A percentile compares a stretch with the other conserved stretches of the same genome.
Conservation (phyloP, 2,329 filamentous ascomycete species). For the Colletotrichum sp. region DNA sequence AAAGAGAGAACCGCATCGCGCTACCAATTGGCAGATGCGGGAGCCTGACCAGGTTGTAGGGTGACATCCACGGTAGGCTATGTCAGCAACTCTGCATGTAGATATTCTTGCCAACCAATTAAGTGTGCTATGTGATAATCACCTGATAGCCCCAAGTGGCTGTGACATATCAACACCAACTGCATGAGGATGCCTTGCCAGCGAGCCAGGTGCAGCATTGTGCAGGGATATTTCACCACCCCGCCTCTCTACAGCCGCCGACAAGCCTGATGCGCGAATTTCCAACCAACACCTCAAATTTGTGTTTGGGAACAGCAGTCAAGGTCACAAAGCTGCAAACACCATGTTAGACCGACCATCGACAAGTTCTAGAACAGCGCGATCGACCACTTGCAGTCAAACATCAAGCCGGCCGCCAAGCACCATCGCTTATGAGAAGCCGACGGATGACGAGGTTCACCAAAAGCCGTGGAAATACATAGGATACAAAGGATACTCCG, state of each 20-base stretch:
- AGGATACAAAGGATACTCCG: neutral
- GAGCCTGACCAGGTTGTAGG: neutral
- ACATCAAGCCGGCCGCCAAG: neutral
- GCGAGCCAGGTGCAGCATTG: neutral
- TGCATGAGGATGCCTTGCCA: neutral
- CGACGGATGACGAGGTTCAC: neutral
- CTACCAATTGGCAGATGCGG: rapidly evolving
- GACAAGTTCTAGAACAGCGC: neutral
- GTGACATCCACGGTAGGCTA: neutral
- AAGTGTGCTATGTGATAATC: rapidly evolving
- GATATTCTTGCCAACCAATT: neutral
- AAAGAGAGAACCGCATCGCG: neutral
- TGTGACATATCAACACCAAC: neutral
- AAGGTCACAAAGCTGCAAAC: neutral
- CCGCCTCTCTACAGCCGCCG: neutral
- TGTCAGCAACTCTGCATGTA: neutral
- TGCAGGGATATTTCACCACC: neutral
- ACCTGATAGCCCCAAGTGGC: neutral
- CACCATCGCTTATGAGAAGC: neutral
- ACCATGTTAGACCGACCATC: neutral
- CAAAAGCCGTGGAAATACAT: neutral
- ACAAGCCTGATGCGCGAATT: neutral
- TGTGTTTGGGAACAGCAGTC: rapidly evolving
- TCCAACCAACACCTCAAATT: neutral
- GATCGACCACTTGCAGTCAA: neutral